Evolutionary conservation across 176 grass and related monocot species (phyloP).

Genomic region (Poa pratensis): DNA sequence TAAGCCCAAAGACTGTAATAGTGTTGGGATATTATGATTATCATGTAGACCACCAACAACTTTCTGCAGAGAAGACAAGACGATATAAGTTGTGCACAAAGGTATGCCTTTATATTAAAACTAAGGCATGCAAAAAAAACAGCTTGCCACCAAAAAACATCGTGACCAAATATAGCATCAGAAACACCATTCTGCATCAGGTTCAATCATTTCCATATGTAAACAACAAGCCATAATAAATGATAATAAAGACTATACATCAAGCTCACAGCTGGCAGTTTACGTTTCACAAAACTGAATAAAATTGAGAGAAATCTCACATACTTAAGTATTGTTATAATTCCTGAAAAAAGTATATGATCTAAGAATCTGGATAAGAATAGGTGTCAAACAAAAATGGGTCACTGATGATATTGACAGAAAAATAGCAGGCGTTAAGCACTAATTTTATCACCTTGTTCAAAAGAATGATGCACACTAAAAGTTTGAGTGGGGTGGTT

Average conservation of each 20-base stretch:
- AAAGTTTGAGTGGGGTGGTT: not conserved
- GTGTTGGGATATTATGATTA: slow-evolving; percentile 64
- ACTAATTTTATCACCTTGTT: not conserved
- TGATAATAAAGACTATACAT: slow-evolving; percentile 21
- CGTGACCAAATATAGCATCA: slow-evolving; percentile 12
- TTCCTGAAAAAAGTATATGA: not conserved
- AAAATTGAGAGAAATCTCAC: slow-evolving; percentile 31
- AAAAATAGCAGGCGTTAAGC: not conserved
- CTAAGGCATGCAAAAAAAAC: slow-evolving; percentile 1
- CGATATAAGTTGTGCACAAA: slow-evolving; percentile 31
- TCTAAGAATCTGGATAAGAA: slow-evolving; percentile 12
- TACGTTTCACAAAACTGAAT: slow-evolving; percentile 25
- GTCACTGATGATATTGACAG: not conserved
- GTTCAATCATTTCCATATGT: slow-evolving; percentile 23
- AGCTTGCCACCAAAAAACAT: not conserved
- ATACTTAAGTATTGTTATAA: slow-evolving; percentile 10
- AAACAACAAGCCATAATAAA: slow-evolving; percentile 13
- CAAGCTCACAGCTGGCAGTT: slow-evolving; percentile 27
- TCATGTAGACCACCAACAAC: slow-evolving; percentile 62
- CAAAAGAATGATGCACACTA: not conserved
- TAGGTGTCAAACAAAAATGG: slow-evolving; percentile 8
- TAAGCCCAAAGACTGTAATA: slow-evolving; percentile 77
- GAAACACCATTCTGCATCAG: slow-evolving; percentile 28
- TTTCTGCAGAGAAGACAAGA: slow-evolving; percentile 67
- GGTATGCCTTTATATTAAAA: not conserved